Base-by-base conservation (phyloP, 1,139 yeast genomes). In the Nakaseomyces uthaithaninus region DNA sequence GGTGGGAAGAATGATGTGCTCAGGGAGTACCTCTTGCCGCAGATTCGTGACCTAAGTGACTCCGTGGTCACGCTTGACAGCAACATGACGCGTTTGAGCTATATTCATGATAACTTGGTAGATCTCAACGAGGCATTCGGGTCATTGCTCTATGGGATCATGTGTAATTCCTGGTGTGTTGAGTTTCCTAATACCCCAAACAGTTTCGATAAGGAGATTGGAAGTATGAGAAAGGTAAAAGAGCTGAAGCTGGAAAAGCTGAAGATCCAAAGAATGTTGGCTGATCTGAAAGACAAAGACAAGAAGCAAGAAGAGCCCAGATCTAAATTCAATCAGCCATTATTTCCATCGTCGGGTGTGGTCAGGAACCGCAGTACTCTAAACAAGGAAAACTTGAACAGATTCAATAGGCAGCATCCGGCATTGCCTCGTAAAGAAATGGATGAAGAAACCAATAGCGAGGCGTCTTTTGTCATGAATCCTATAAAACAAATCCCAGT, bases 121-220 rank as follows among this genome's bases (percentile, higher is more conserved):
- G 74, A 73, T 34, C 71, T 78, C 53, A 78, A 78, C 54, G 85
- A 78, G 54, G 72, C 81, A 1, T 69, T 78, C 51, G 75, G 81
- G 9, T 67, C 80, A 33, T 71, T 78, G 36, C 58, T 77, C 39
- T 77, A 76, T 51, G 85, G 86, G 4, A 56, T 78, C 40, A 69
- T 73, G 48, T 72, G 77, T 51, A 76, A 79, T 42, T 77, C 80
- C 60, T 77, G 81, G 76, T 77, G 84, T 59, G 75, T 75, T 23
- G 78, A 74, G 51, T 75, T 76, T 36, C 62, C 66, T 3, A 52
- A 52, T 25, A 44, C 54, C 14, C 54, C 61, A 12, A 50, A 45
- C 28, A 53, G 55, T 38, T 46, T 54, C 2, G 50, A 50, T 15
- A 50, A 47, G 16, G 60, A 59, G 38, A 31, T 57, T 26, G 41